Base-by-base conservation (phyloP, 192 early-diverging fungal genomes). In the Oehlia diaphana region DNA sequence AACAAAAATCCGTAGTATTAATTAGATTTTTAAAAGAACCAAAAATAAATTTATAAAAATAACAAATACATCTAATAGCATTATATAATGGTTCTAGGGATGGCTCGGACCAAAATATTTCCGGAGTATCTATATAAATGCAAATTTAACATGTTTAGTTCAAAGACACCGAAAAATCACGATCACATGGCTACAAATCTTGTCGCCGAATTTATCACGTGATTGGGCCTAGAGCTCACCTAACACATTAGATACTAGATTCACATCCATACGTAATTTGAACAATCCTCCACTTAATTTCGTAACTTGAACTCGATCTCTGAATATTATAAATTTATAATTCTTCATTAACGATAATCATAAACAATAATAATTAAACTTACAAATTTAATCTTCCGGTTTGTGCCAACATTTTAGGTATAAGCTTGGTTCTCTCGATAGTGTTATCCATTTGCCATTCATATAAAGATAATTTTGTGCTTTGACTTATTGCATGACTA, bases 81-180 rank as follows among this genome's bases (percentile, higher is more conserved):
- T 90, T 92, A 77, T 95, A 95, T 63, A 95, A 80, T 14, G 92
- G 92, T 77, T 93, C 88, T 53, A 95, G 69, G 28, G 92, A 89
- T 23, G 92, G 92, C 53, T 95, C 94, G 47, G 90, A 91, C 92
- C 93, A 94, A 81, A 95, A 95, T 67, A 95, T 92, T 82, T 95
- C 94, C 0, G 92, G 92, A 8, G 90, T 90, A 81, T 93, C 92
- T 93, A 70, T 19, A 67, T 19, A 78, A 37, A 63, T 62, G 10
- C 9, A 62, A 14, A 21, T n/a, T 35, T 23, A 74, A 16, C 19
- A 58, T 21, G 28, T 49, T 50, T 14, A 39, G 16, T 42, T 42
- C 5, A 42, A 31, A 42, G 39, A 42, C 39, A 42, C 39, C 0
- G 2, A 42, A 42, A 42, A 42, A 42, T 5, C 39, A 42, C 39